phyloP scores from a whole-genome alignment of 495 filamentous ascomycete species.

The Aspergillus funiculosus region DNA sequence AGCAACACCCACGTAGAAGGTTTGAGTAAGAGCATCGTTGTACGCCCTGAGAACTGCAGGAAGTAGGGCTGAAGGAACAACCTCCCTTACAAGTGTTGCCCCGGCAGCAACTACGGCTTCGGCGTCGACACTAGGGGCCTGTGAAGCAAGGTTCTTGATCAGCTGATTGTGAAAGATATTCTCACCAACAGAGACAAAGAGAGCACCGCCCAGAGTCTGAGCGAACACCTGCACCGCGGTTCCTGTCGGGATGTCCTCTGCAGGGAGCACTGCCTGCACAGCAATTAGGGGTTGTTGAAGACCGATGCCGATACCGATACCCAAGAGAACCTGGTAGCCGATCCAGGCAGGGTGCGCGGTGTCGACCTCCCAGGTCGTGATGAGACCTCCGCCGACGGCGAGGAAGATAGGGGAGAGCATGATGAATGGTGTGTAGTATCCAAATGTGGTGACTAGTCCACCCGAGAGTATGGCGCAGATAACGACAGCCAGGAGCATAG shows the following conservation, averaged over 20 bases:
- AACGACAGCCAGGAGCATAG: constrained; percentile 60
- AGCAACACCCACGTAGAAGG: constrained; percentile 65
- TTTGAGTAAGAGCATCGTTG: constrained; percentile 59
- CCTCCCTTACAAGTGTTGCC: constrained; percentile 57
- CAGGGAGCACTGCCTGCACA: constrained; percentile 58
- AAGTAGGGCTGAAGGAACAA: constrained; percentile 43
- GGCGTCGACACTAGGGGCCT: constrained; percentile 49
- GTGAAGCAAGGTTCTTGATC: constrained; percentile 45
- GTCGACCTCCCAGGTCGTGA: constrained; percentile 56
- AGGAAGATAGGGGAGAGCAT: constrained; percentile 52
- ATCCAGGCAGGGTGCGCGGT: constrained; percentile 61
- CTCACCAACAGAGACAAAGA: constrained; percentile 71
- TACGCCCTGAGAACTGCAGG: constrained; percentile 59
- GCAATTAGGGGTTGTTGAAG: constrained; percentile 66
- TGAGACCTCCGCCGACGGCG: constrained; percentile 63
- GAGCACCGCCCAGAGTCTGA: constrained; percentile 65
- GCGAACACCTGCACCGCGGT: constrained; percentile 61
- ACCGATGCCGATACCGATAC: constrained; percentile 62
- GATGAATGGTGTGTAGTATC: constrained; percentile 77
- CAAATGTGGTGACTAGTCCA: constrained; percentile 52
- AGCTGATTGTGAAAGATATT: constrained; percentile 74
- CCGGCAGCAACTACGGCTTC: constrained; percentile 51
- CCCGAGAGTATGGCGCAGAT: constrained; percentile 58
- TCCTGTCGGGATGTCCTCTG: constrained; percentile 59
- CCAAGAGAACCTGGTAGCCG: constrained; percentile 68